Base-by-base conservation (phyloP, 2,329 filamentous ascomycete genomes). In the Penicillium sp. region DNA sequence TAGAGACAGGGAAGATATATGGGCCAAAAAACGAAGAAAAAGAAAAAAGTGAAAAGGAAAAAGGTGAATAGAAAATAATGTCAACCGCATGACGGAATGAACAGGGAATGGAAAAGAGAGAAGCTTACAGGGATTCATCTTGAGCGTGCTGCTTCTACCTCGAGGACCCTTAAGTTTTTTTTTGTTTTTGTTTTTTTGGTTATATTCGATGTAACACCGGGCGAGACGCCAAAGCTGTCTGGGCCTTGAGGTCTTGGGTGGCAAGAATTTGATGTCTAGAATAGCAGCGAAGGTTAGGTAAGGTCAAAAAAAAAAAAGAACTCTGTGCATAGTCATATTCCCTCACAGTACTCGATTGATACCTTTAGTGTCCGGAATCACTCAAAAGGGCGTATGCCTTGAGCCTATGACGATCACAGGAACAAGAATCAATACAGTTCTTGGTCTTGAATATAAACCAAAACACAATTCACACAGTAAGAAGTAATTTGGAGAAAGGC, bases 81-180 rank as follows among this genome's bases (percentile, higher is more conserved):
- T 60, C 29, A 57, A 48, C 49, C 40, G 43, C 50, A 61, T 55
- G 48, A 55, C 27, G 38, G 23, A 21, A 46, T 43, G 19, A 58
- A 43, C 46, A 55, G 52, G 38, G 29, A 46, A 45, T 41, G 23
- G 15, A 31, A 40, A 59, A 47, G 46, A 43, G 10, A 31, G 38
- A 45, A 48, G 60, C 65, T 47, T 65, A 67, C 65, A 62, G 45
- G 62, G 58, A 60, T 67, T 66, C 65, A 67, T 67, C 50, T 41
- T 65, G 57, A 64, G 53, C 38, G 56, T 57, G 53, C 46, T 60
- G 62, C 62, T 69, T 27, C 57, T 48, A 60, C 50, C 60, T 67
- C 59, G 60, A 65, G 55, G 64, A 62, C 59, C 61, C 58, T 65
- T 55, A 65, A 55, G 57, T 48, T 46, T 15, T 23, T 6, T 43